phyloP scores from a whole-genome alignment of 495 filamentous ascomycete genomes.

The Talaromyces stipitatus region DNA sequence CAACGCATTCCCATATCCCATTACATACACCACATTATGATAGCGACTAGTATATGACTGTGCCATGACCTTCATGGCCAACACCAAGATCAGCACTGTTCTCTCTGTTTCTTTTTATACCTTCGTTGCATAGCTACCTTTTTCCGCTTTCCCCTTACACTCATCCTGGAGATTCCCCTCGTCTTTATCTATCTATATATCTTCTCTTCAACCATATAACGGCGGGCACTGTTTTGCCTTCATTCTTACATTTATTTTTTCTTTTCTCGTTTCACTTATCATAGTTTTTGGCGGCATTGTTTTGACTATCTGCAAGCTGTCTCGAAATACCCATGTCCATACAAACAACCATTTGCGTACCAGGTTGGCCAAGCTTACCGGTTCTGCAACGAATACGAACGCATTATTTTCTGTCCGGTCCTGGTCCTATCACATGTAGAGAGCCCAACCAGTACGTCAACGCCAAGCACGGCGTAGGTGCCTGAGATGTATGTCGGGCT shows the following conservation, averaged over 20 bases:
- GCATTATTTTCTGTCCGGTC: background rate
- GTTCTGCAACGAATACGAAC: background rate
- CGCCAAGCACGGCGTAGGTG: background rate
- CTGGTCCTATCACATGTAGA: background rate
- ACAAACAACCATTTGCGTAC: background rate
- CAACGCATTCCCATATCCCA: background rate
- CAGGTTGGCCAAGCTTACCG: background rate
- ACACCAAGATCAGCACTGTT: background rate
- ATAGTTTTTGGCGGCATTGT: conserved; percentile 2
- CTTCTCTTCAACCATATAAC: conserved; percentile 1
- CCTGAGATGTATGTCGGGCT: background rate
- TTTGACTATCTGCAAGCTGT: background rate
- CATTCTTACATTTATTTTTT: conserved; percentile 7
- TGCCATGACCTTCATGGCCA: too few relatives aligned
- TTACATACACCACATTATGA: background rate
- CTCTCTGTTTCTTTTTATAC: background rate
- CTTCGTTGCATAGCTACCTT: background rate
- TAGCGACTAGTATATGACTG: background rate
- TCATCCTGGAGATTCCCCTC: conserved; percentile 3
- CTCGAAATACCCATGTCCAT: conserved; percentile 5
- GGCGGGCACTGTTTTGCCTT: conserved; percentile 12
- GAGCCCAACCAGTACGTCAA: background rate
- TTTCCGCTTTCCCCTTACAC: background rate
- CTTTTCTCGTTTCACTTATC: conserved; percentile 6
- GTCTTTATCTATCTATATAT: background rate